These are phyloP conservation scores for Penicillium sp. DNA, from an alignment of 2,329 filamentous ascomycete genomes.

Conservation along the genomic window DNA sequence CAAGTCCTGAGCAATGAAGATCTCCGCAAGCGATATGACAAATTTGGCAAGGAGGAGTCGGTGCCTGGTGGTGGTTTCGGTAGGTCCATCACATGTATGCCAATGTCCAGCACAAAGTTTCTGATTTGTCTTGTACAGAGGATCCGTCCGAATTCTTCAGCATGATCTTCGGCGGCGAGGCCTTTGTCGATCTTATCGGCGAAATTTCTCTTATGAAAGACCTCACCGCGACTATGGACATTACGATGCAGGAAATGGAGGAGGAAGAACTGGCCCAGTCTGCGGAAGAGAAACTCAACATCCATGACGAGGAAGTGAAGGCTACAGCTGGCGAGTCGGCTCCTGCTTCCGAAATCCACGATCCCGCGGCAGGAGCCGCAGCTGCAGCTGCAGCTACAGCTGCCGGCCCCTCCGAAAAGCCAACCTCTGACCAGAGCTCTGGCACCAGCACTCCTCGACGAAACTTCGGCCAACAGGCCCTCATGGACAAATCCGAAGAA, in stretches of 20 bases:
- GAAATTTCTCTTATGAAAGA: constrained; percentile 99
- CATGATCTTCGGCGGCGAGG: constrained; percentile 96
- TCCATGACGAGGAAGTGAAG: constrained; percentile 48
- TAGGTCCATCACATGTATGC: constrained; percentile 33
- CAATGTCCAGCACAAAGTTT: not conserved
- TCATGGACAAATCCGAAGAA: constrained; percentile 86
- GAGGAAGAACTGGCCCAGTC: constrained; percentile 62
- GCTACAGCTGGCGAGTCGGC: constrained; percentile 36
- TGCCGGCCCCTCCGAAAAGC: constrained; percentile 18
- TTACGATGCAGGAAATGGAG: constrained; percentile 79
- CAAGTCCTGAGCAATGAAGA: constrained; percentile 82
- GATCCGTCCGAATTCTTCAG: constrained; percentile 97
- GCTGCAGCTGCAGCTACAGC: constrained; percentile 28
- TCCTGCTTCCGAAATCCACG: constrained; percentile 41
- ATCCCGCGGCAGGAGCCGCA: constrained; percentile 58
- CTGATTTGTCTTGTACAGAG: constrained; percentile 46
- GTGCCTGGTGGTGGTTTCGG: constrained; percentile 89
- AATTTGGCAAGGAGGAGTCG: constrained; percentile 92
- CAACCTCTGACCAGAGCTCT: constrained; percentile 32
- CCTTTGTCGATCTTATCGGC: constrained; percentile 93
- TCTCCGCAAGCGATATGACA: constrained; percentile 89
- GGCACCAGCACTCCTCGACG: constrained; percentile 51
- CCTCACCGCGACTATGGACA: constrained; percentile 96
- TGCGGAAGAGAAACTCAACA: constrained; percentile 49
- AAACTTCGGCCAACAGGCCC: constrained; percentile 73